These are phyloP conservation scores for Neonectria sp. DNA, from an alignment of 2,329 filamentous ascomycete species.

Conservation along the genomic window DNA sequence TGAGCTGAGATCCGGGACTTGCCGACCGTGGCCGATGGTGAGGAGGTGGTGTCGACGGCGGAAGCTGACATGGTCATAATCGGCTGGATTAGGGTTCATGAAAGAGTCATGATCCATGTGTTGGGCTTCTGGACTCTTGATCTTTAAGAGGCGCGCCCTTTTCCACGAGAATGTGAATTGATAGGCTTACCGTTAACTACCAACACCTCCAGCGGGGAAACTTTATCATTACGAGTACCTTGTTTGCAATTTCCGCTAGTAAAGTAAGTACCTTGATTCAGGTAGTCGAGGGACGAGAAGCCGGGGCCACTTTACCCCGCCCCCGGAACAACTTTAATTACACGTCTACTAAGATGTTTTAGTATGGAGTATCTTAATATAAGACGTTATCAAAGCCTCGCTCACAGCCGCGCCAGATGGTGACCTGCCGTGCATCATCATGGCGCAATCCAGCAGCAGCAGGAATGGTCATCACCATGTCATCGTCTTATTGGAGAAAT, in stretches of 20 bases:
- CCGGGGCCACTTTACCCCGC: background rate
- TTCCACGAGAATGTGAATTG: background rate
- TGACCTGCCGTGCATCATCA: too few relatives aligned
- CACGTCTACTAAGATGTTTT: too few relatives aligned
- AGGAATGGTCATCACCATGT: slow-evolving; percentile 6
- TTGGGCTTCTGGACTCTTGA: background rate
- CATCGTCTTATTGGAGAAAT: slow-evolving; percentile 9
- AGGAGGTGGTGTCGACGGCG: background rate
- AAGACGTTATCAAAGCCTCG: background rate
- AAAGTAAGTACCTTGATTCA: too few relatives aligned
- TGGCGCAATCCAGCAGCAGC: too few relatives aligned
- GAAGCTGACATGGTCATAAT: background rate
- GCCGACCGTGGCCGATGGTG: background rate
- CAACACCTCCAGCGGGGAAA: too few relatives aligned
- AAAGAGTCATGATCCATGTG: background rate
- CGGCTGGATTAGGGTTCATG: background rate
- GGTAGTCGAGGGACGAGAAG: background rate
- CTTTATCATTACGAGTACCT: too few relatives aligned
- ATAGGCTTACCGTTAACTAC: background rate
- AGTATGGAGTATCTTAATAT: background rate
- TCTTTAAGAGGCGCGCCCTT: background rate
- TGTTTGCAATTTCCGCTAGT: too few relatives aligned
- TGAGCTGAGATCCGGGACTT: background rate
- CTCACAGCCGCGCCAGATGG: background rate
- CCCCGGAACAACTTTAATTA: background rate